Percentiles rank a stretch among this genome's conserved stretches.
These are phyloP conservation scores for Comarum palustre DNA, from an alignment of 306 rosid species.

Conservation along the genomic window DNA sequence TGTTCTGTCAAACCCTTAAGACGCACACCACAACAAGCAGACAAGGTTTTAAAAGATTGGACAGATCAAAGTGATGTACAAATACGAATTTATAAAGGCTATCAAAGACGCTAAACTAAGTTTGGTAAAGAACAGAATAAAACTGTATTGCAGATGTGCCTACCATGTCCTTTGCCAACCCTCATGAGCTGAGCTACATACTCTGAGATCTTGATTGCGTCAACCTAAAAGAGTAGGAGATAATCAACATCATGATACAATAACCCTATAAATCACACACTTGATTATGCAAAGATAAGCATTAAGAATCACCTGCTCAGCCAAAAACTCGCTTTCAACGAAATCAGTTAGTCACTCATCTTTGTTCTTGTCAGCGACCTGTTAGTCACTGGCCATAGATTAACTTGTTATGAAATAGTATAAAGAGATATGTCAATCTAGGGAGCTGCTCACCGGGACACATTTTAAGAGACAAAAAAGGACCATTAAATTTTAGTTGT, in stretches of 20 bases:
- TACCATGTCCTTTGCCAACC: slow-evolving; percentile 95
- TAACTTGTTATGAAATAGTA: background rate
- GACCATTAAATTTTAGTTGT: no score
- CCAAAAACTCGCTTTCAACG: slow-evolving; percentile 62
- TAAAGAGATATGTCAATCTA: no score
- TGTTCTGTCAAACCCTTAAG: slow-evolving; percentile 98
- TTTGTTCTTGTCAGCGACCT: slow-evolving; percentile 63
- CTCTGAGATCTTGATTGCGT: slow-evolving; percentile 80
- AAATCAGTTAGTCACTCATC: slow-evolving; percentile 78
- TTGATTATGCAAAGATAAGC: background rate
- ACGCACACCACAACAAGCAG: background rate
- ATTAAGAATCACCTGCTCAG: slow-evolving; percentile 66
- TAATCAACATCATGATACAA: background rate
- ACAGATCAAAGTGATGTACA: background rate
- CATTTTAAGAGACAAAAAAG: no score
- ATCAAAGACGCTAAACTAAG: no score
- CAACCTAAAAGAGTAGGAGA: slow-evolving; percentile 46
- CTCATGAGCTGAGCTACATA: slow-evolving; percentile 94
- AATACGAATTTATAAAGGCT: background rate
- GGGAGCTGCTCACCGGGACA: no score
- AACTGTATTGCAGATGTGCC: slow-evolving; percentile 18
- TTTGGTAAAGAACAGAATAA: background rate
- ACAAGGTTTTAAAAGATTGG: background rate
- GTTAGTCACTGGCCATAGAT: slow-evolving; percentile 6
- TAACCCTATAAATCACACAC: no score